These are phyloP conservation scores for Choiromyces venosus DNA, from an alignment of 495 filamentous ascomycete species.

Conservation along the genomic window DNA sequence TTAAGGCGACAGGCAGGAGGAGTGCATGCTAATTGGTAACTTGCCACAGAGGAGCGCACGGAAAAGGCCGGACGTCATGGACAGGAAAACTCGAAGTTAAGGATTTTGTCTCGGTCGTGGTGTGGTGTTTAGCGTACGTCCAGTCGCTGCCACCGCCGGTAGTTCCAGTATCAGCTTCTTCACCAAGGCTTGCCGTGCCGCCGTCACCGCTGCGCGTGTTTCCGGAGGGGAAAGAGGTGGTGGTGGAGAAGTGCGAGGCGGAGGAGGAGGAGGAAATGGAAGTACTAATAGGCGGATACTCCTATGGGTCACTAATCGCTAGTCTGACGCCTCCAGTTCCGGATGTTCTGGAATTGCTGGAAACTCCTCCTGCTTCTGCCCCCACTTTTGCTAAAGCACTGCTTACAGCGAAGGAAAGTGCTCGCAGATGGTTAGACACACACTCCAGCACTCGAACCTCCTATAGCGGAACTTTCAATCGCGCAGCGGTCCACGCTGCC, in stretches of 20 bases:
- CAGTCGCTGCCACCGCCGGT: constrained; percentile 14
- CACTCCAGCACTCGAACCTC: constrained; percentile 30
- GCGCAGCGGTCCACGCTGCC: constrained; percentile 11
- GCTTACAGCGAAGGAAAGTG: constrained; percentile 21
- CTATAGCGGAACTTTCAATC: constrained; percentile 24
- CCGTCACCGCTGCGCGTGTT: background rate
- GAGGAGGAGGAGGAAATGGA: constrained; percentile 15
- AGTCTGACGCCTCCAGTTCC: constrained; percentile 60
- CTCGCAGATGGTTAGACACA: constrained; percentile 27
- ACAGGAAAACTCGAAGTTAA: constrained; percentile 68
- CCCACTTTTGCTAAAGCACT: constrained; percentile 43
- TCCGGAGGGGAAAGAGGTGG: background rate
- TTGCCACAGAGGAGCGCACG: constrained; percentile 65
- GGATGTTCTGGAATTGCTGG: constrained; percentile 57
- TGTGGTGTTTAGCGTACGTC: constrained; percentile 39
- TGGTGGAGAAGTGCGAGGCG: constrained; percentile 2
- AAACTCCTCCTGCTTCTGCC: constrained; percentile 48
- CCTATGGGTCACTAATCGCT: constrained; percentile 80
- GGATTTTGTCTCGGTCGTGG: constrained; percentile 75
- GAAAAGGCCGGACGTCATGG: constrained; percentile 74
- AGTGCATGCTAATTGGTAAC: constrained; percentile 10
- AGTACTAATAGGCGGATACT: constrained; percentile 75
- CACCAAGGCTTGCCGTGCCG: background rate
- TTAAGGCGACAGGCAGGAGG: background rate
- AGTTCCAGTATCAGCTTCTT: constrained; percentile 20